Evolutionary conservation across 768 basidiomycete genomes (phyloP).

Genomic region (Hericium alpestre): DNA sequence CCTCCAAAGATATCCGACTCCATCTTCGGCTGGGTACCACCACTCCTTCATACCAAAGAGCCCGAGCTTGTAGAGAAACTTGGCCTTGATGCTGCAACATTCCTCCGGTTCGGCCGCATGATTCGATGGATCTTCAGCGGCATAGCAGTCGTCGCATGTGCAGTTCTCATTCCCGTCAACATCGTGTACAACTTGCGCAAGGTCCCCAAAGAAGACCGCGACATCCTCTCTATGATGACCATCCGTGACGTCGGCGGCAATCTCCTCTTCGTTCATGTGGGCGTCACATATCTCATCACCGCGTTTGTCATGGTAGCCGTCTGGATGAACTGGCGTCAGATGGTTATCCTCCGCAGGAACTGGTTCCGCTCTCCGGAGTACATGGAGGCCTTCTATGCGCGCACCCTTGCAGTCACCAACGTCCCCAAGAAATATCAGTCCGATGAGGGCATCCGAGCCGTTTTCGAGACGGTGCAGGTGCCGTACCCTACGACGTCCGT

Average conservation of each 20-base stretch:
- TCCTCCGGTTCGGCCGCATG: constrained; percentile 84
- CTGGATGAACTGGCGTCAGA: constrained; percentile 63
- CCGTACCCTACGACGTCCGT: constrained; percentile 90
- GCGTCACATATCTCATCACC: constrained; percentile 72
- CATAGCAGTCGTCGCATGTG: constrained; percentile 56
- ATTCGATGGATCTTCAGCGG: constrained; percentile 61
- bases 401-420: constrained; percentile 74
- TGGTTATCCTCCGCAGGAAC: constrained; percentile 66
- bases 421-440: constrained; percentile 75
- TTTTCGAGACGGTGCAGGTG: constrained; percentile 60
- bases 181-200: constrained; percentile 70
- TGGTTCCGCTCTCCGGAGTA: constrained; percentile 93
- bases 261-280: constrained; percentile 77
- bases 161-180: constrained; percentile 79
- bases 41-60: constrained; percentile 74
- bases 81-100: constrained; percentile 89
- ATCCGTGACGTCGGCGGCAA: constrained; percentile 71
- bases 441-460: constrained; percentile 71
- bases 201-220: constrained; percentile 38
- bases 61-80: constrained; percentile 81
- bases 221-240: constrained; percentile 71
- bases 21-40: constrained; percentile 83
- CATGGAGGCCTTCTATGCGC: constrained; percentile 81
- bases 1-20: constrained; percentile 78
- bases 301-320: constrained; percentile 60